These are phyloP conservation scores for Wickerhamomyces alni DNA, from an alignment of 805 yeast genomes.

Conservation along the genomic window DNA sequence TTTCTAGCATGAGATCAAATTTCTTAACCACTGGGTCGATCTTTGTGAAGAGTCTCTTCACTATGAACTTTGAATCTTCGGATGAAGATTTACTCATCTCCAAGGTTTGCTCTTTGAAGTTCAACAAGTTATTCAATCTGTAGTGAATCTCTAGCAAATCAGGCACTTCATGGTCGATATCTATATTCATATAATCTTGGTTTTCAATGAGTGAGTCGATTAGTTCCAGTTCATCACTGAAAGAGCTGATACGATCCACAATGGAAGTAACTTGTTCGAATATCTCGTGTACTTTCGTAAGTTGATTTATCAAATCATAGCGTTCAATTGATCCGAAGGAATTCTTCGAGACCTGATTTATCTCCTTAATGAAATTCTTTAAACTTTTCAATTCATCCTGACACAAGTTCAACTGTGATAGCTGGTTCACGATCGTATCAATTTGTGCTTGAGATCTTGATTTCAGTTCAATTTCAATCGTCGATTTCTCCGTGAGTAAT, in stretches of 20 bases:
- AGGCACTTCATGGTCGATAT: conserved; percentile 41
- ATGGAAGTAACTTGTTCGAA: conserved; percentile 65
- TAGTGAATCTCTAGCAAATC: conserved; percentile 64
- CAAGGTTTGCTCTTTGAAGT: conserved; percentile 70
- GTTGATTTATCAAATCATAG: conserved; percentile 62
- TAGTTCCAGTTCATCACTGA: conserved; percentile 42
- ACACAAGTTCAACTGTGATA: conserved; percentile 31
- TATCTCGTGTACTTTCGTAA: conserved; percentile 65
- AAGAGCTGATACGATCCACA: conserved; percentile 53
- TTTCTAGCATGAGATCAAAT: conserved; percentile 60
- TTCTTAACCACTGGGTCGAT: conserved; percentile 38
- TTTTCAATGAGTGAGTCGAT: conserved; percentile 48
- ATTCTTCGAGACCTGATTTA: conserved; percentile 46
- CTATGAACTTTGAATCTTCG: conserved; percentile 64
- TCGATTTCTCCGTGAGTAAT: conserved; percentile 61
- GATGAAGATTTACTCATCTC: conserved; percentile 45
- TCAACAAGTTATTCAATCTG: conserved; percentile 62
- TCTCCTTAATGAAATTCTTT: conserved; percentile 36
- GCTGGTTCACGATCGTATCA: conserved; percentile 43
- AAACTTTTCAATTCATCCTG: conserved; percentile 45
- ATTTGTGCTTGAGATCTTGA: conserved; percentile 41
- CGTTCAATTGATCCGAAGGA: conserved; percentile 54
- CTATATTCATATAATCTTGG: conserved; percentile 33
- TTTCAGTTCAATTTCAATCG: conserved; percentile 52
- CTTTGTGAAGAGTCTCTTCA: conserved; percentile 45